These are phyloP conservation scores for Iris pallida DNA, from an alignment of 116 monocot species.

Conservation along the genomic window DNA sequence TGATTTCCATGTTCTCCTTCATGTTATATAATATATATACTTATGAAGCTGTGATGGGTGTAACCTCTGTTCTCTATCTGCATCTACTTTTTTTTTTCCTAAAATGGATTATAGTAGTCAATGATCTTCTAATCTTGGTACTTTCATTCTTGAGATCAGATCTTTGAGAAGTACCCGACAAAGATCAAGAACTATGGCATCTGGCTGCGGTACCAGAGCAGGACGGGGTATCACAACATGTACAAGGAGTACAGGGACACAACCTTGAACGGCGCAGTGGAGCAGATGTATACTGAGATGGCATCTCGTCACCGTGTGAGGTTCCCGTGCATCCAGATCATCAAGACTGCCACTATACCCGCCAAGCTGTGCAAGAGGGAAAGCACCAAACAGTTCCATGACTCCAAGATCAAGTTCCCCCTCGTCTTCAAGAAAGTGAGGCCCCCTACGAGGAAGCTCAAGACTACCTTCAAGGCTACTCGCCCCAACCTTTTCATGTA, in stretches of 20 bases:
- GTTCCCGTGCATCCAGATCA: conserved; percentile 75
- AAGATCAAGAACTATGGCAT: conserved; percentile 74
- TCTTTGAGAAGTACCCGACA: conserved; percentile 64
- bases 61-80: too few relatives aligned
- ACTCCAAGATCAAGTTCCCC: conserved; percentile 68
- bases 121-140: too few relatives aligned
- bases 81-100: too few relatives aligned
- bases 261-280: conserved; percentile 65
- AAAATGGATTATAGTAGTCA: too few relatives aligned
- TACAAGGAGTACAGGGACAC: conserved; percentile 88
- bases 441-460: conserved; percentile 62
- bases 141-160: conserved; percentile 23
- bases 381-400: conserved; percentile 79
- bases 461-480: conserved; percentile 74
- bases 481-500: conserved; percentile 71
- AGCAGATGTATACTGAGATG: conserved; percentile 85
- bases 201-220: conserved; percentile 71
- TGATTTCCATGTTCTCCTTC: too few relatives aligned
- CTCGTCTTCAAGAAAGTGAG: conserved; percentile 65
- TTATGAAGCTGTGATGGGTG: too few relatives aligned
- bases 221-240: conserved; percentile 84
- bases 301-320: conserved; percentile 70
- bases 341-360: conserved; percentile 66
- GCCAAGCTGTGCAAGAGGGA: conserved; percentile 69
- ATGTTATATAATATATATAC: too few relatives aligned